phyloP scores from a whole-genome alignment of 768 basidiomycete genomes.

The Dictyophora rubrovolvata region DNA sequence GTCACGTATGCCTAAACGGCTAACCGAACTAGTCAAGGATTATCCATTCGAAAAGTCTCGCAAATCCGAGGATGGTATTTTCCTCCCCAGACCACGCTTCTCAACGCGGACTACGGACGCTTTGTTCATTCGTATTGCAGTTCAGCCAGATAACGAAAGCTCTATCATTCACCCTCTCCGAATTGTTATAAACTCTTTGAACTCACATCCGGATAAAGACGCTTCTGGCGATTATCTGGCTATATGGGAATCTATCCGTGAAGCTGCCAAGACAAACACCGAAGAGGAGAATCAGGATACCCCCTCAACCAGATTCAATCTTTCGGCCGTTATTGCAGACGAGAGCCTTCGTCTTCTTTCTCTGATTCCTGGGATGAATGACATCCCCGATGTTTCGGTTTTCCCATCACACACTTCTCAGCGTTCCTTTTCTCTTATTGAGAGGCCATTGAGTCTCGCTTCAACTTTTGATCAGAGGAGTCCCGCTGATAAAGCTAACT shows the following conservation, averaged over 20 bases:
- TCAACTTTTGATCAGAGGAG: neutral
- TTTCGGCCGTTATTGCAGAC: constrained; percentile 52
- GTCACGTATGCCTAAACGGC: constrained; percentile 54
- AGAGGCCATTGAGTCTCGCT: neutral
- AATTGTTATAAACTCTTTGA: constrained; percentile 56
- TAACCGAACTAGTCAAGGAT: constrained; percentile 56
- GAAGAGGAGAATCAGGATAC: constrained; percentile 14
- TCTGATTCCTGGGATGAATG: too few species aligned
- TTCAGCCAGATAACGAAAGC: constrained; percentile 31
- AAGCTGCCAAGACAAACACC: constrained; percentile 13
- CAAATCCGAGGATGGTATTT: constrained; percentile 25
- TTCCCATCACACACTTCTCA: neutral
- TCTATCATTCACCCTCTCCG: constrained; percentile 38
- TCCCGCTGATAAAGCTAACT: neutral
- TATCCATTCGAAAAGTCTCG: constrained; percentile 45
- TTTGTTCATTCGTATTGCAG: constrained; percentile 56
- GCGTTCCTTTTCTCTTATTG: neutral
- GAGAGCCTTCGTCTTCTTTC: constrained; percentile 46
- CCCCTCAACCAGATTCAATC: constrained; percentile 20
- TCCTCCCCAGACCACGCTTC: constrained; percentile 56
- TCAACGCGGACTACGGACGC: constrained; percentile 57
- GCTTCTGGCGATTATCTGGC: constrained; percentile 26
- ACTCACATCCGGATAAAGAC: constrained; percentile 23
- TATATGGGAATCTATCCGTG: constrained; percentile 49
- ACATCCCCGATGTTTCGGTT: neutral